A percentile compares a stretch with the other conserved stretches of the same genome.
Evolutionary conservation across 2,329 filamentous ascomycete species (phyloP).

Genomic region (Dactylella cylindrospora): DNA sequence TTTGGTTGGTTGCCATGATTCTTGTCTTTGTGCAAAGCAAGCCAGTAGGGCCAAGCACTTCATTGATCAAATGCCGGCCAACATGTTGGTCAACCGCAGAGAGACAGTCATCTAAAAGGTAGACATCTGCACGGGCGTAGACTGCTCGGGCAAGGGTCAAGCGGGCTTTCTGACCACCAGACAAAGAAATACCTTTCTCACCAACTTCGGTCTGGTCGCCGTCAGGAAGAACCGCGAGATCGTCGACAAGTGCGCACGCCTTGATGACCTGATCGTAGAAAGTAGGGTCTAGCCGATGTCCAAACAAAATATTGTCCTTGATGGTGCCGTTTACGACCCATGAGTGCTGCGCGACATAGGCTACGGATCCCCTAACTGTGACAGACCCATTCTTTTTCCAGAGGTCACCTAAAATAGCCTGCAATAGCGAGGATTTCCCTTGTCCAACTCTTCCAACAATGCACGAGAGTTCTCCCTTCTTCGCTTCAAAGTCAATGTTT

Average conservation of each 20-base stretch:
- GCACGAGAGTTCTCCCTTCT: conserved; percentile 90
- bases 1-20: conserved; percentile 91
- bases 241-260: conserved; percentile 85
- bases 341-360: conserved; percentile 87
- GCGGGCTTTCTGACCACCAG: conserved; percentile 85
- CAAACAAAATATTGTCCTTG: conserved; percentile 95
- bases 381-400: conserved; percentile 87
- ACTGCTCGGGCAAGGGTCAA: conserved; percentile 89
- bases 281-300: conserved; percentile 85
- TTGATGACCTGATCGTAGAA: conserved; percentile 94
- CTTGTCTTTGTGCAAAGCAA: conserved; percentile 82
- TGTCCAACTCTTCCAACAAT: conserved; percentile 91
- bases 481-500: conserved; percentile 82
- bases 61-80: conserved; percentile 89
- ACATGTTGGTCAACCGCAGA: conserved; percentile 99
- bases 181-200: conserved; percentile 92
- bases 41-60: conserved; percentile 83
- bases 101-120: conserved; percentile 88
- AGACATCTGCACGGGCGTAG: conserved; percentile 94
- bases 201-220: conserved; percentile 96
- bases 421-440: conserved; percentile 90
- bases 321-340: conserved; percentile 99
- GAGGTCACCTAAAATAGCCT: conserved; percentile 83
- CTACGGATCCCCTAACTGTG: conserved; percentile 75
- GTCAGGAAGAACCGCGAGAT: conserved; percentile 89